Evolutionary conservation across 83 land plant genomes (phyloP).

Genomic region (Picea abies): DNA sequence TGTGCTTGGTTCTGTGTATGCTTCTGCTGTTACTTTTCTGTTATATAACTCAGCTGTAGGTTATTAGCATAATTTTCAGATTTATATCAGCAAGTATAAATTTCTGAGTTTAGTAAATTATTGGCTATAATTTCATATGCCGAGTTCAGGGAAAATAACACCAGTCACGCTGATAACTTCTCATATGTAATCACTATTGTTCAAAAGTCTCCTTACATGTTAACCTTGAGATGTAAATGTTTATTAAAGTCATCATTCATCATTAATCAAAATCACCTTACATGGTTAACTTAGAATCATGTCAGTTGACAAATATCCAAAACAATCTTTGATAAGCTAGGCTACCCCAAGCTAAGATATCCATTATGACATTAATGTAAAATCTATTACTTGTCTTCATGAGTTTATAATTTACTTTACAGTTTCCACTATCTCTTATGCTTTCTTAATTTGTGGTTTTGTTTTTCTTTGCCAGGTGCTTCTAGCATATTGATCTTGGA

Average conservation of each 20-base stretch:
- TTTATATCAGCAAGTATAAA: no score
- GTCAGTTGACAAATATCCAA: background rate
- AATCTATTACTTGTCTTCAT: background rate
- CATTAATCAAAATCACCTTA: background rate
- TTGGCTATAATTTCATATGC: no score
- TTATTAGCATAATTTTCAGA: no score
- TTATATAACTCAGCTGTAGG: no score
- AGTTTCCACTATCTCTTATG: background rate
- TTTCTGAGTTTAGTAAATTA: no score
- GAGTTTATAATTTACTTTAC: background rate
- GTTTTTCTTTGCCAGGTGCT: background rate
- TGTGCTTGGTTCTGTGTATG: no score
- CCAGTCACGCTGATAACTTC: background rate
- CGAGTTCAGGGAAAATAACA: no score
- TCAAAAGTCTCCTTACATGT: background rate
- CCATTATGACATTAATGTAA: background rate
- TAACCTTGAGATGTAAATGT: background rate
- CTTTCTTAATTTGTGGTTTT: conserved; percentile 6
- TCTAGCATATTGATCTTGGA: background rate
- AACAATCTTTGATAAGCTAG: background rate
- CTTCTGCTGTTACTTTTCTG: no score
- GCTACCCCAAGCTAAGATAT: background rate
- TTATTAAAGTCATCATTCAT: background rate
- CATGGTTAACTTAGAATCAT: background rate
- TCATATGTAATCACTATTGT: background rate